Evolutionary conservation across 768 basidiomycete genomes (phyloP).

Genomic region (Filobasidium floriforme): DNA sequence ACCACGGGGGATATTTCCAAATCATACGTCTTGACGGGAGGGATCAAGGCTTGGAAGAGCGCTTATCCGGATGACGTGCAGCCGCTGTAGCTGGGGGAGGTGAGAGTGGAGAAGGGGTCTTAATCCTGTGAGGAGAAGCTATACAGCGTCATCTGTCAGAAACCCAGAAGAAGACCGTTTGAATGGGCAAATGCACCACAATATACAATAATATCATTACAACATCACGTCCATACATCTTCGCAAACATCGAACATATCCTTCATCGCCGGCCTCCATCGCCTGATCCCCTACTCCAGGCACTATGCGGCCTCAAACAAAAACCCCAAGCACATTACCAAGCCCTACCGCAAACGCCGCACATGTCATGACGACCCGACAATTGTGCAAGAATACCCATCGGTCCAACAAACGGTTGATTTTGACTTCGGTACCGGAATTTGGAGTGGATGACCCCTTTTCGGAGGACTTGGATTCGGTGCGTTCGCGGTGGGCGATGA

Average conservation of each 20-base stretch:
- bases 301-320: no score
- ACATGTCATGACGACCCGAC: background rate
- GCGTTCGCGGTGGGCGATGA: background rate
- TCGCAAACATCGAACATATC: no score
- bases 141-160: no score
- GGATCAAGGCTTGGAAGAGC: conserved; percentile 29
- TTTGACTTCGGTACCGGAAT: background rate
- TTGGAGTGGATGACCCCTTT: no score
- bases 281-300: no score
- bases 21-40: conserved; percentile 23
- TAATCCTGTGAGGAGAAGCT: no score
- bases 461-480: background rate
- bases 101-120: no score
- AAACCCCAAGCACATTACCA: background rate
- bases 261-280: no score
- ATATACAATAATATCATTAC: no score
- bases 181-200: no score
- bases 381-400: background rate
- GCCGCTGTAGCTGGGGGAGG: background rate
- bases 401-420: background rate
- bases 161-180: no score
- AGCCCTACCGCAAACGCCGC: background rate
- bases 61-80: background rate
- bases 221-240: no score
- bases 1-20: conserved; percentile 16